Conservation (phyloP, 2,329 filamentous ascomycete genomes). For the Venturia oleaginea region DNA sequence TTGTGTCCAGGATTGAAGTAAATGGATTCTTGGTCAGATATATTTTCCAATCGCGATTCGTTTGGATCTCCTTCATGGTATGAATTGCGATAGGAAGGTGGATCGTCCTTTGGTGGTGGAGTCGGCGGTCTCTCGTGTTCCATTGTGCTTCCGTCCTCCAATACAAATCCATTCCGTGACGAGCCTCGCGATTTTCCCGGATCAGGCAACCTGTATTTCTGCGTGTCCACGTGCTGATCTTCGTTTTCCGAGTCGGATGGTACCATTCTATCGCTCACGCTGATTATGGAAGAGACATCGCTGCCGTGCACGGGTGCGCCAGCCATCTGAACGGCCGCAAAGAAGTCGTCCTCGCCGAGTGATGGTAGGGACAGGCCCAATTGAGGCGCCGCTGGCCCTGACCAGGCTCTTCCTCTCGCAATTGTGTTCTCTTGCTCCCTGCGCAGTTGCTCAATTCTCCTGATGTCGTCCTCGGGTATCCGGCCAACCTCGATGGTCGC, state of each 20-base stretch:
- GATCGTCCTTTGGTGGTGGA: constrained; percentile 42
- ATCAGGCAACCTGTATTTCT: constrained; percentile 67
- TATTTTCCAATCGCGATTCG: not conserved
- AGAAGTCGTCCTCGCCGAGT: not conserved
- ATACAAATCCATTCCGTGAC: constrained; percentile 10
- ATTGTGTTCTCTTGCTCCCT: constrained; percentile 35
- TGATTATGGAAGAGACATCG: constrained; percentile 39
- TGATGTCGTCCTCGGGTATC: constrained; percentile 60
- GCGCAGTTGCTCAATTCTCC: constrained; percentile 59
- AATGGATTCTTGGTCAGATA: constrained; percentile 1
- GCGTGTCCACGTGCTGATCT: constrained; percentile 55
- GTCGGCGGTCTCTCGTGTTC: constrained; percentile 29
- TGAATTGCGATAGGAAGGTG: constrained; percentile 5
- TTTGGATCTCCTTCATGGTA: constrained; percentile 6
- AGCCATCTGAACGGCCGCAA: constrained; percentile 8
- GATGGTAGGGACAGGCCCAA: not conserved
- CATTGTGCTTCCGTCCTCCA: constrained; percentile 11
- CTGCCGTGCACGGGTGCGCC: constrained; percentile 34
- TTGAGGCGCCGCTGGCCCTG: constrained; percentile 33
- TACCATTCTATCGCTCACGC: constrained; percentile 46
- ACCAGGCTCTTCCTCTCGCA: constrained; percentile 64
- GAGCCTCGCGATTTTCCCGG: constrained; percentile 31
- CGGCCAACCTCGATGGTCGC: constrained; percentile 50
- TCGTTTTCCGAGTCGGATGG: constrained; percentile 42
- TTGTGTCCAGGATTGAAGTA: constrained; percentile 52